These are phyloP conservation scores for Neofusicoccum ribis DNA, from an alignment of 2,329 filamentous ascomycete genomes.

Conservation along the genomic window DNA sequence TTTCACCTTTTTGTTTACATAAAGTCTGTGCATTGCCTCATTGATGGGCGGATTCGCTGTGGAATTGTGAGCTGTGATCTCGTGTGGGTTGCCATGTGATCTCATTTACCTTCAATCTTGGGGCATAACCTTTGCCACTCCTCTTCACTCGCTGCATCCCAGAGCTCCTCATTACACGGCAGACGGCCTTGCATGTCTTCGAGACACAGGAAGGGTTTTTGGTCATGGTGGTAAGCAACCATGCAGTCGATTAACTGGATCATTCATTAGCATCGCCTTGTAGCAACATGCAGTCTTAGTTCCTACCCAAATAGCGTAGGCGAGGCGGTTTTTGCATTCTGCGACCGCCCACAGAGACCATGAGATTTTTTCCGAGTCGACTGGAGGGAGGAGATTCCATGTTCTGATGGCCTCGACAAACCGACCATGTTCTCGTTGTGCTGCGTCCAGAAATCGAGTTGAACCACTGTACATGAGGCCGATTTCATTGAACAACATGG, in stretches of 20 bases:
- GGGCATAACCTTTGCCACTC: conserved; percentile 24
- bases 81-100: not conserved
- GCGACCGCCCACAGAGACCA: not conserved
- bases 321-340: not conserved
- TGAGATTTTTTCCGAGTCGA: not conserved
- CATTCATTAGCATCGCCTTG: not conserved
- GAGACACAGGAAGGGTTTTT: not conserved
- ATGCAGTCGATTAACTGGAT: not conserved
- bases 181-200: conserved; percentile 9
- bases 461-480: not conserved
- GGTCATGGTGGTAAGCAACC: conserved; percentile 13
- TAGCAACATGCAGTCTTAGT: too few relatives aligned
- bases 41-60: conserved; percentile 36
- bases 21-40: conserved; percentile 47
- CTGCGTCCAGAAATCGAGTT: not conserved
- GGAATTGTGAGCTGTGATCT: not conserved
- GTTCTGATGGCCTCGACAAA: not conserved
- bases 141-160: conserved; percentile 26
- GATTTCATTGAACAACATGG: not conserved
- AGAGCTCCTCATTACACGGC: conserved; percentile 26
- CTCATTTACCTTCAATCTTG: not conserved
- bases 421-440: not conserved
- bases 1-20: conserved; percentile 51
- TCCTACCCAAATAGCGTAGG: not conserved
- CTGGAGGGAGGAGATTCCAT: not conserved